phyloP scores from a whole-genome alignment of 257 asterid genomes.

The Parsonsia alboflavescens region DNA sequence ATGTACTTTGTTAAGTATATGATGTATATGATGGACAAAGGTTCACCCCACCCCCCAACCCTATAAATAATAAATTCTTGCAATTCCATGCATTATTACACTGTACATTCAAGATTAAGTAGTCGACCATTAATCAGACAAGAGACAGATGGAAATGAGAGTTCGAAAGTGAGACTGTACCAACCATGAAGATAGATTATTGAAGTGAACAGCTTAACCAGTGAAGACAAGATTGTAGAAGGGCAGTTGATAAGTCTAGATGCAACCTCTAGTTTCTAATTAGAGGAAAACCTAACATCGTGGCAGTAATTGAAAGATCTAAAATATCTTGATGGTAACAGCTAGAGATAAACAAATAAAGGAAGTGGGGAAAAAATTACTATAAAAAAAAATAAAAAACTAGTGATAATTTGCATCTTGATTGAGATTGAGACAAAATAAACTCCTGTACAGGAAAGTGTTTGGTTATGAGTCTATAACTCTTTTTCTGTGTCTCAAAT shows the following conservation, averaged over 20 bases:
- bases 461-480: background rate
- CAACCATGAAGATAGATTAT: background rate
- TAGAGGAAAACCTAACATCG: background rate
- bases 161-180: background rate
- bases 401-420: background rate
- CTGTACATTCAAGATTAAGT: background rate
- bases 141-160: background rate
- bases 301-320: background rate
- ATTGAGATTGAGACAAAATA: background rate
- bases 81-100: background rate
- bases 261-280: background rate
- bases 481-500: background rate
- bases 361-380: no score
- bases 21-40: background rate
- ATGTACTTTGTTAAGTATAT: background rate
- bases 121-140: background rate
- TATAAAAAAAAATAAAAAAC: no score
- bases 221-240: background rate
- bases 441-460: background rate
- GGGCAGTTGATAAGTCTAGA: background rate
- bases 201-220: background rate
- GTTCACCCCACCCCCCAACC: background rate
- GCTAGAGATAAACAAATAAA: background rate
- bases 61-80: background rate
- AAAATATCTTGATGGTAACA: background rate